A percentile compares a stretch with the other conserved stretches of the same genome.
Conservation (phyloP, 768 basidiomycete species). For the Amanita pallidorosea region DNA sequence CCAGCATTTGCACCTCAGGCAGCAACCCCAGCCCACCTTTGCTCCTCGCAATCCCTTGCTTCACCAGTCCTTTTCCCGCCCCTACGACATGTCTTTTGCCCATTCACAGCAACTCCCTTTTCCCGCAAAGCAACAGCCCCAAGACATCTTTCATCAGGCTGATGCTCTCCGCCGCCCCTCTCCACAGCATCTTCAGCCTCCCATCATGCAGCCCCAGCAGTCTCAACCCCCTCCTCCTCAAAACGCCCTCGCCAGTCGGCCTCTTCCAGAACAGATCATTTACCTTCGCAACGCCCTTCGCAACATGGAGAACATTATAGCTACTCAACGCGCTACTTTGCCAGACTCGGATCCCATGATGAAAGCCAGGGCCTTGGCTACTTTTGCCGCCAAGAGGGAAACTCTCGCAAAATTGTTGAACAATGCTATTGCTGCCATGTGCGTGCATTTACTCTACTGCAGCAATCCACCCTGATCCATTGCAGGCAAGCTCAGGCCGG, state of each 20-base stretch:
- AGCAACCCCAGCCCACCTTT: constrained; percentile 22
- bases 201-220: neutral
- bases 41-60: constrained; percentile 19
- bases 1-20: constrained; percentile 35
- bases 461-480: neutral
- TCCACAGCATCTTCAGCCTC: constrained; percentile 12
- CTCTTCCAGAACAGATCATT: neutral
- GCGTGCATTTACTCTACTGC: neutral
- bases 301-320: neutral
- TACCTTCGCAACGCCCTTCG: constrained; percentile 2
- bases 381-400: neutral
- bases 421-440: neutral
- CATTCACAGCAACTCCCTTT: constrained; percentile 16
- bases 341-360: constrained; percentile 4
- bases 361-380: neutral
- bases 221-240: neutral
- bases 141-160: constrained; percentile 15
- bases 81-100: no score
- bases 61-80: no score
- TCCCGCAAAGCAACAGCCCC: constrained; percentile 10
- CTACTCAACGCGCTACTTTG: neutral
- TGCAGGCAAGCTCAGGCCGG: constrained; percentile 3
- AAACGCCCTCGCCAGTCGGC: neutral
- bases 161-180: constrained; percentile 41
- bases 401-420: neutral